Evolutionary conservation across 2,329 filamentous ascomycete species (phyloP).

Genomic region (Tolypocladium amazonense): DNA sequence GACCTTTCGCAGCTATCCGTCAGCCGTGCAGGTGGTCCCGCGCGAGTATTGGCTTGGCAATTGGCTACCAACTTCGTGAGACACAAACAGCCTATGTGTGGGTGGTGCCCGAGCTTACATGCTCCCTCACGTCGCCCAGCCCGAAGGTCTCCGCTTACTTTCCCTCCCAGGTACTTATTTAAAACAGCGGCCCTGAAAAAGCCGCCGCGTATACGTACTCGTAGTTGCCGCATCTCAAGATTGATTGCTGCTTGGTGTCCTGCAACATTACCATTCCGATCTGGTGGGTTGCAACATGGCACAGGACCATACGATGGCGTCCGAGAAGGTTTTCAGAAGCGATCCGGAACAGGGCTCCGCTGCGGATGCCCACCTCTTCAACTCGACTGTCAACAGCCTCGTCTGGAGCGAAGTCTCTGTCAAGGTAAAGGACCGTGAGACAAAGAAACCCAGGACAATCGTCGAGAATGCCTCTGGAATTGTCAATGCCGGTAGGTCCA

Average conservation of each 20-base stretch:
- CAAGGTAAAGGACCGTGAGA: slow-evolving; percentile 59
- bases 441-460: slow-evolving; percentile 52
- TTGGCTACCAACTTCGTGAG: background rate
- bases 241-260: background rate
- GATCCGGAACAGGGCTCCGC: background rate
- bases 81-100: background rate
- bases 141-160: background rate
- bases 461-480: slow-evolving; percentile 53
- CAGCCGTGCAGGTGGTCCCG: background rate
- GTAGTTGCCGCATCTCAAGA: background rate
- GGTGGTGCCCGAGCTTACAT: background rate
- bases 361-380: slow-evolving; percentile 40
- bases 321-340: background rate
- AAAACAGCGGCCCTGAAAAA: background rate
- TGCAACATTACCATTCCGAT: background rate
- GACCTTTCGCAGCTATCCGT: background rate
- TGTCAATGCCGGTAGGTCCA: slow-evolving; percentile 45
- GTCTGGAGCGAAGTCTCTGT: slow-evolving; percentile 59
- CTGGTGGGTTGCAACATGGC: background rate
- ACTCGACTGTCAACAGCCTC: slow-evolving; percentile 53
- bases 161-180: background rate
- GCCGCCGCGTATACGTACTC: background rate
- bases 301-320: background rate
- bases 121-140: background rate
- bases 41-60: background rate